Evolutionary conservation across 1,139 yeast genomes (phyloP).

Genomic region (Blastobotrys elegans): DNA sequence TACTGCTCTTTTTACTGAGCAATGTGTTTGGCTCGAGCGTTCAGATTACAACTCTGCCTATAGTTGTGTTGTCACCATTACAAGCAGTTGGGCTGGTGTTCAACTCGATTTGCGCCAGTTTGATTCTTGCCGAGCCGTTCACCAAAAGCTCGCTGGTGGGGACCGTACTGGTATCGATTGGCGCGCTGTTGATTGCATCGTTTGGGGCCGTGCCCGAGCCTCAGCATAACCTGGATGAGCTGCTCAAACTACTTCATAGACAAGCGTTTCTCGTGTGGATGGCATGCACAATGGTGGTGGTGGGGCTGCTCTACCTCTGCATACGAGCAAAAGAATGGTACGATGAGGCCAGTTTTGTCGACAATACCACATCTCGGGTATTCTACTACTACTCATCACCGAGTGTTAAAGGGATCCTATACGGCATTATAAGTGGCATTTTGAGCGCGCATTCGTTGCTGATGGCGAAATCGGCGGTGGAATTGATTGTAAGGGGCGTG

Average conservation of each 20-base stretch:
- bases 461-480: constrained; percentile 79
- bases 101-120: constrained; percentile 69
- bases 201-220: constrained; percentile 60
- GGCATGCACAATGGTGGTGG: constrained; percentile 31
- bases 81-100: constrained; percentile 89
- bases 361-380: background rate
- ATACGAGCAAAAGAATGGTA: constrained; percentile 12
- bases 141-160: constrained; percentile 56
- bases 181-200: constrained; percentile 77
- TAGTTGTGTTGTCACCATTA: constrained; percentile 72
- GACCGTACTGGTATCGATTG: constrained; percentile 61
- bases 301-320: constrained; percentile 29
- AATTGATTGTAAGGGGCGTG: constrained; percentile 44
- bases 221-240: constrained; percentile 44
- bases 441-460: constrained; percentile 81
- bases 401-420: constrained; percentile 46
- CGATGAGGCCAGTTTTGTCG: background rate
- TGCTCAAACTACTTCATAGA: constrained; percentile 40
- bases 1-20: constrained; percentile 62
- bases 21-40: constrained; percentile 78
- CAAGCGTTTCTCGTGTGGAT: constrained; percentile 46
- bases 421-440: constrained; percentile 70
- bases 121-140: constrained; percentile 65
- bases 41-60: constrained; percentile 78
- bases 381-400: background rate